Evolutionary conservation across 192 early-diverging fungal genomes (phyloP).

Genomic region (Coemansia sp.): DNA sequence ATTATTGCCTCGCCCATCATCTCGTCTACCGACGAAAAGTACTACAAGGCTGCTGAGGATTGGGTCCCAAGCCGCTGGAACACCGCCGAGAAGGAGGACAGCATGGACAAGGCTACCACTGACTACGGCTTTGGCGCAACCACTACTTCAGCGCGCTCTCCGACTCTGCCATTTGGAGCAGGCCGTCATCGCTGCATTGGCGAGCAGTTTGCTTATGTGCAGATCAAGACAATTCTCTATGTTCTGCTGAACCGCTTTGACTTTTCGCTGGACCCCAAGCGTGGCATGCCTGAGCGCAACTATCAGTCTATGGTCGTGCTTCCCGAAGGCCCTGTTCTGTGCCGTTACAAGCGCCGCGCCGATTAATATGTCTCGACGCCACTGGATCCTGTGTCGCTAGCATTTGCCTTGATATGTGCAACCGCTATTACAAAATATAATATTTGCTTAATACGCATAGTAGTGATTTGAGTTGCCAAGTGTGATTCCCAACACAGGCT

Average conservation of each 20-base stretch:
- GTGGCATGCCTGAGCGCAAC: conserved; percentile 80
- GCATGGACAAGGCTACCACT: conserved; percentile 58
- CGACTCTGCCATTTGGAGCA: conserved; percentile 96
- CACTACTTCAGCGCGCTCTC: conserved; percentile 67
- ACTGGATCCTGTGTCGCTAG: background rate
- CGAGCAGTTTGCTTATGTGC: conserved; percentile 93
- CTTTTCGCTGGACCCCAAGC: conserved; percentile 64
- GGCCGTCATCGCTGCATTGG: conserved; percentile 99
- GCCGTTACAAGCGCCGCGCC: conserved; percentile 54
- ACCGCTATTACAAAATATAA: background rate
- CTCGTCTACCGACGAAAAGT: conserved; percentile 75
- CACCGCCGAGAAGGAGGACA: conserved; percentile 59
- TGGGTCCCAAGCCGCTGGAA: conserved; percentile 85
- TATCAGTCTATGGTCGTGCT: conserved; percentile 93
- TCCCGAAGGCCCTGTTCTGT: conserved; percentile 67
- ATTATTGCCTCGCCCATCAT: conserved; percentile 83
- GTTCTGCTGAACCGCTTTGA: conserved; percentile 81
- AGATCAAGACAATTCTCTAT: conserved; percentile 93
- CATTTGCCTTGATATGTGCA: background rate
- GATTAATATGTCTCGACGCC: background rate
- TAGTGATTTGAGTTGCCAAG: background rate
- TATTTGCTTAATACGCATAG: background rate
- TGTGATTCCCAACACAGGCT: background rate
- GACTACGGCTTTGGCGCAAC: conserved; percentile 82
- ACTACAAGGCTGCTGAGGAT: conserved; percentile 77